Evolutionary conservation across 805 yeast genomes (phyloP).

Genomic region (Ogataea philodendri): DNA sequence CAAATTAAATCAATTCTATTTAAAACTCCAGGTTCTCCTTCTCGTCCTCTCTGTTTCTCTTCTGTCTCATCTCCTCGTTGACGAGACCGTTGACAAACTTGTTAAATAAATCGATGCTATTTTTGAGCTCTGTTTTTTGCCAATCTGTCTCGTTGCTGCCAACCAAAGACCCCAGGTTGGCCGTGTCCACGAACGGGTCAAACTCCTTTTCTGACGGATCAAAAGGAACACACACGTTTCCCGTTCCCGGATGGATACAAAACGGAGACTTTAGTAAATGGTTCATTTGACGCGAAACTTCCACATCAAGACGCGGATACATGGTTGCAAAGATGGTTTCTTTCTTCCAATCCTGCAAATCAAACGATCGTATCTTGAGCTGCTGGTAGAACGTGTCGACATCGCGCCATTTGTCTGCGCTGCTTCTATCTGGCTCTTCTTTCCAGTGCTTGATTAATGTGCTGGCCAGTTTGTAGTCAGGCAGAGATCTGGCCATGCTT

Average conservation of each 20-base stretch:
- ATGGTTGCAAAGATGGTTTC: conserved; percentile 76
- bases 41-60: conserved; percentile 34
- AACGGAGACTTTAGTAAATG: conserved; percentile 95
- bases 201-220: conserved; percentile 55
- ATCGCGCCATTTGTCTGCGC: conserved; percentile 76
- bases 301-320: conserved; percentile 91
- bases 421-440: conserved; percentile 47
- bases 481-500: conserved; percentile 58
- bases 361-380: conserved; percentile 37
- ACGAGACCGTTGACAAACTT: conserved; percentile 57
- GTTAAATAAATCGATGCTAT: conserved; percentile 66
- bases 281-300: conserved; percentile 84
- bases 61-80: conserved; percentile 49
- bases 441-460: conserved; percentile 62
- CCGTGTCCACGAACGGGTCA: conserved; percentile 71
- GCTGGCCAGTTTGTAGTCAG: conserved; percentile 55
- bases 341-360: conserved; percentile 64
- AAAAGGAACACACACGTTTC: conserved; percentile 91
- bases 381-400: conserved; percentile 51
- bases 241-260: conserved; percentile 95
- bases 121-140: conserved; percentile 67
- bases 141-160: conserved; percentile 59
- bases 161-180: conserved; percentile 65
- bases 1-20: too few species aligned
- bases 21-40: conserved; percentile 27